phyloP scores from a whole-genome alignment of 768 basidiomycete species.

The Lactifluus volemus region DNA sequence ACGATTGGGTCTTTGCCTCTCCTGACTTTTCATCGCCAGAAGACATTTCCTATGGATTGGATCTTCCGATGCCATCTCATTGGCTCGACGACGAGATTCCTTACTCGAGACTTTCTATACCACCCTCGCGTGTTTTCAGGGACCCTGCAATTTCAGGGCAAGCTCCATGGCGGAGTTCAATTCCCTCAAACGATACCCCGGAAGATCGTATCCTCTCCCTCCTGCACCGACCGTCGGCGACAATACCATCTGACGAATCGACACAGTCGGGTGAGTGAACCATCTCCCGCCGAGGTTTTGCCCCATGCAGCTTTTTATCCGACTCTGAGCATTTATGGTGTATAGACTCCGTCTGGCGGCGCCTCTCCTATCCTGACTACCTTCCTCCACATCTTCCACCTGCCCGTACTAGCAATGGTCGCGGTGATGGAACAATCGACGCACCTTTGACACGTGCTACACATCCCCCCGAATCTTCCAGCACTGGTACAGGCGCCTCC shows the following conservation, averaged over 20 bases:
- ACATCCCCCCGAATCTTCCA: conserved; percentile 1
- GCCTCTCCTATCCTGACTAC: not conserved
- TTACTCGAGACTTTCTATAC: not conserved
- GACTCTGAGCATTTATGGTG: not conserved
- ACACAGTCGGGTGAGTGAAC: conserved; percentile 8
- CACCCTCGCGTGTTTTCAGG: conserved; percentile 10
- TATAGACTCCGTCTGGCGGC: conserved; percentile 3
- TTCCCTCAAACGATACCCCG: not conserved
- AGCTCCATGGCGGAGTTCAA: conserved; percentile 10
- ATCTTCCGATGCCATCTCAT: conserved; percentile 3
- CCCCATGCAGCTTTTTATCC: not conserved
- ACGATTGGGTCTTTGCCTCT: not conserved
- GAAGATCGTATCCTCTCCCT: conserved; percentile 5
- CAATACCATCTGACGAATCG: not conserved
- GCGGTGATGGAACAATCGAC: not conserved
- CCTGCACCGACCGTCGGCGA: not conserved
- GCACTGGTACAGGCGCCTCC: not conserved
- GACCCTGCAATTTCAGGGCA: conserved; percentile 4
- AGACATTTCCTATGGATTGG: conserved; percentile 9
- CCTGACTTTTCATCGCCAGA: conserved; percentile 3
- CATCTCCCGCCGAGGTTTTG: not conserved
- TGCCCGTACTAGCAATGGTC: not conserved
- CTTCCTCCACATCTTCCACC: not conserved
- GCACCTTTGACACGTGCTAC: not conserved
- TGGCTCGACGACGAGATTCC: conserved; percentile 4